phyloP scores from a whole-genome alignment of 768 basidiomycete genomes.

The Amanita molliuscula region DNA sequence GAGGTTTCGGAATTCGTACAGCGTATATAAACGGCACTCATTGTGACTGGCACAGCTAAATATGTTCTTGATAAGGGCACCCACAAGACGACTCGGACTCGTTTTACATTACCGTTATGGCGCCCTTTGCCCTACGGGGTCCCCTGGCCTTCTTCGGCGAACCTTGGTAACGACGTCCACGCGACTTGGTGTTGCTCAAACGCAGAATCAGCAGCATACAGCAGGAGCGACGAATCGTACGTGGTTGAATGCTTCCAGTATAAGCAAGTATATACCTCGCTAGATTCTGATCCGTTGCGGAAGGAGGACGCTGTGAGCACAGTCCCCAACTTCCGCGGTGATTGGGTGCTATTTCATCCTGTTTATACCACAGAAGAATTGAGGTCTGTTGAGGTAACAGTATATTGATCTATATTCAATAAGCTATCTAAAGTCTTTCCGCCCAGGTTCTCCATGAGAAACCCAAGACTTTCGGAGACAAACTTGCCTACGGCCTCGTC shows the following conservation, averaged over 20 bases:
- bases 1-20: not conserved
- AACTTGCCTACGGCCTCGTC: constrained; percentile 58
- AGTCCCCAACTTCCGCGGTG: constrained; percentile 49
- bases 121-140: not conserved
- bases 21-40: not conserved
- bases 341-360: constrained; percentile 92
- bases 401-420: not conserved
- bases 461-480: constrained; percentile 60
- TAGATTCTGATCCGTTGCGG: constrained; percentile 17
- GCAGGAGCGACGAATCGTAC: not conserved
- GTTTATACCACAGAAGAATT: constrained; percentile 76
- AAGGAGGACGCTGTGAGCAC: constrained; percentile 40
- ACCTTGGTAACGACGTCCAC: not conserved
- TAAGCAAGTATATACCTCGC: not conserved
- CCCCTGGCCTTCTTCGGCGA: not conserved
- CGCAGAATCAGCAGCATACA: not conserved
- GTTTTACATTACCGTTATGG: not conserved
- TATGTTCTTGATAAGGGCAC: not conserved
- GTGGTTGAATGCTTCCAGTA: not conserved
- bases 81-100: not conserved
- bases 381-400: constrained; percentile 53
- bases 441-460: constrained; percentile 59
- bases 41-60: not conserved
- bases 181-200: not conserved
- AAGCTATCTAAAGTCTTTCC: not conserved